Evolutionary conservation across 2,329 filamentous ascomycete species (phyloP).

Genomic region (Nigrospora oryzae): DNA sequence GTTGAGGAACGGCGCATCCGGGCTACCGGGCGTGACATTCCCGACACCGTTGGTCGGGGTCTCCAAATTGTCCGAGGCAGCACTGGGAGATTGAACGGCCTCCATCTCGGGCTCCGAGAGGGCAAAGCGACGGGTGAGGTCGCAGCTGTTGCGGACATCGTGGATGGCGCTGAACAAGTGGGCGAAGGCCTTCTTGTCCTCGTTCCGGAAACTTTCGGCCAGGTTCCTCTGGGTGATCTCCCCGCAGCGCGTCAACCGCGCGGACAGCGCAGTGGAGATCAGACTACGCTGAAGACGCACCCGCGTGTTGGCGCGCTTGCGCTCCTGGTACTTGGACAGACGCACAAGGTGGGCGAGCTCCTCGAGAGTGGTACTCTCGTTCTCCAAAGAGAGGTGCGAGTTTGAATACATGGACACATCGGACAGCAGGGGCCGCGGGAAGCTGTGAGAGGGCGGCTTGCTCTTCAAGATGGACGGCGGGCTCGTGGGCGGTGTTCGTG

Average conservation of each 20-base stretch:
- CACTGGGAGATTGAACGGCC: conserved; percentile 39
- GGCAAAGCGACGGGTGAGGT: conserved; percentile 62
- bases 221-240: conserved; percentile 68
- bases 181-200: conserved; percentile 72
- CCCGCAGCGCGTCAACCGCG: conserved; percentile 65
- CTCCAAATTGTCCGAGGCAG: conserved; percentile 41
- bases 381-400: conserved; percentile 48
- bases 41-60: conserved; percentile 34
- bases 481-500: conserved; percentile 18
- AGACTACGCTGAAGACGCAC: conserved; percentile 66
- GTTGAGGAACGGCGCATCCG: conserved; percentile 51
- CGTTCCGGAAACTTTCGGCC: conserved; percentile 68
- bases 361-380: conserved; percentile 61
- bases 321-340: conserved; percentile 72
- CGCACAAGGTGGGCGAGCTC: conserved; percentile 73
- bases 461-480: conserved; percentile 25
- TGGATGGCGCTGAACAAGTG: conserved; percentile 69
- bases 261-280: conserved; percentile 66
- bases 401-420: conserved; percentile 62
- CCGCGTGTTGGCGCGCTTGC: conserved; percentile 66
- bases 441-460: conserved; percentile 31
- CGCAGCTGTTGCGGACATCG: conserved; percentile 70
- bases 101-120: conserved; percentile 67
- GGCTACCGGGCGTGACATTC: conserved; percentile 18
- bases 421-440: conserved; percentile 49